A percentile compares a stretch with the other conserved stretches of the same genome.
These are phyloP conservation scores for Exserohilum rostratum DNA, from an alignment of 2,329 filamentous ascomycete species.

Conservation along the genomic window DNA sequence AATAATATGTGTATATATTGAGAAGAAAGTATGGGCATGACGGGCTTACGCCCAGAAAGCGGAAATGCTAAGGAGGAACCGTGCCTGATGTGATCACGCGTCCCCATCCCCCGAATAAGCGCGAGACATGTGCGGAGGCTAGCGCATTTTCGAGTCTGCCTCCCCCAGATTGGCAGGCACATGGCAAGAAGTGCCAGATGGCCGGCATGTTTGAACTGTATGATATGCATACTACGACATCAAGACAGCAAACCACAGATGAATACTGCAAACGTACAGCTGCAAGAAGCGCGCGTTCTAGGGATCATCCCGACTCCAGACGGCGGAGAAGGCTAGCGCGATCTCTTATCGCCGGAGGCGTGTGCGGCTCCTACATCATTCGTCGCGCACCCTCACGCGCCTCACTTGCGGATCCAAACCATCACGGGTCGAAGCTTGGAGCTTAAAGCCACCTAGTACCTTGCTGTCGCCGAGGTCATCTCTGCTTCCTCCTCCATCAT, in stretches of 20 bases:
- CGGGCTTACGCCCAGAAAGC: background rate
- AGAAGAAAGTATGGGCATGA: background rate
- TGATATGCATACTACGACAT: background rate
- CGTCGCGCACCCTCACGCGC: conserved; percentile 40
- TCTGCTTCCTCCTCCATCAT: conserved; percentile 3
- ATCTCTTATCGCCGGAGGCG: conserved; percentile 33
- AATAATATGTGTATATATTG: background rate
- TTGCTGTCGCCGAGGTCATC: conserved; percentile 10
- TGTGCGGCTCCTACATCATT: conserved; percentile 13
- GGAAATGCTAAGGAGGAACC: conserved; percentile 1
- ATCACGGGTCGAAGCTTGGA: conserved; percentile 31
- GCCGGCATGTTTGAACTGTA: background rate
- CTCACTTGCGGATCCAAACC: conserved; percentile 25
- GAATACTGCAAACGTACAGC: background rate
- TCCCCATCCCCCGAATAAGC: conserved; percentile 10
- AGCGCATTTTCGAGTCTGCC: background rate
- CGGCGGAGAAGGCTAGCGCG: conserved; percentile 10
- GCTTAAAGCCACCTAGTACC: conserved; percentile 27
- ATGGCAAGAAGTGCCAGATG: no score
- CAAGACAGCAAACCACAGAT: background rate
- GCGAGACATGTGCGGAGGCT: conserved; percentile 3
- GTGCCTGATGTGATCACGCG: conserved; percentile 14
- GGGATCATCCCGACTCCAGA: background rate
- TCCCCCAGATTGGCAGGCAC: background rate
- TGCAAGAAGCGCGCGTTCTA: background rate